phyloP scores from a whole-genome alignment of 805 yeast species.

The Candida berthetii region DNA sequence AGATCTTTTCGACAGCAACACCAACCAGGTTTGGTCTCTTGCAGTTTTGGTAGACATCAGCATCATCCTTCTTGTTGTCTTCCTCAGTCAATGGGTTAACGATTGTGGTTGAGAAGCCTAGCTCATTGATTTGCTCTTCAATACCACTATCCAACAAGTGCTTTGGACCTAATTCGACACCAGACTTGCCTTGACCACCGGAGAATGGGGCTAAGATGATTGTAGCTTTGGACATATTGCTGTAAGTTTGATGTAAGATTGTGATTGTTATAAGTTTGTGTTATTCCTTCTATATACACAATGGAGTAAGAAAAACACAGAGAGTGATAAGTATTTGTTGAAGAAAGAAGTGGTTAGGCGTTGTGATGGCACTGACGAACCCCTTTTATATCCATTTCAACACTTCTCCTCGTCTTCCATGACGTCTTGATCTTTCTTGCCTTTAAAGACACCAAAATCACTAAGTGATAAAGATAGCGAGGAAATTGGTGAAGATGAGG shows the following conservation, averaged over 20 bases:
- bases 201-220: constrained; percentile 87
- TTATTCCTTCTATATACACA: too few relatives aligned
- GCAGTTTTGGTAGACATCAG: constrained; percentile 48
- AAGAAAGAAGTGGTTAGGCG: too few relatives aligned
- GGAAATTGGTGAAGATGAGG: background rate
- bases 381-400: background rate
- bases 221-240: constrained; percentile 42
- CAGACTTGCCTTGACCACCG: constrained; percentile 92
- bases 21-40: constrained; percentile 78
- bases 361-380: too few relatives aligned
- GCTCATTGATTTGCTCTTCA: constrained; percentile 46
- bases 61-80: constrained; percentile 32
- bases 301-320: too few relatives aligned
- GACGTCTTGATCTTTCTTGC: background rate
- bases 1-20: constrained; percentile 59
- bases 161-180: constrained; percentile 93
- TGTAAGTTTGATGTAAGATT: too few relatives aligned
- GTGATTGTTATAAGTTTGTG: too few relatives aligned
- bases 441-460: background rate
- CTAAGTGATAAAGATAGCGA: background rate
- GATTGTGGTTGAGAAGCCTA: constrained; percentile 67
- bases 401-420: too few relatives aligned
- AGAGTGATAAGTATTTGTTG: too few relatives aligned
- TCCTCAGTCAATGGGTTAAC: constrained; percentile 47
- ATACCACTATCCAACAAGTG: constrained; percentile 71